Conservation (phyloP, 176 grass and related monocot genomes). For the Musa acuminata region DNA sequence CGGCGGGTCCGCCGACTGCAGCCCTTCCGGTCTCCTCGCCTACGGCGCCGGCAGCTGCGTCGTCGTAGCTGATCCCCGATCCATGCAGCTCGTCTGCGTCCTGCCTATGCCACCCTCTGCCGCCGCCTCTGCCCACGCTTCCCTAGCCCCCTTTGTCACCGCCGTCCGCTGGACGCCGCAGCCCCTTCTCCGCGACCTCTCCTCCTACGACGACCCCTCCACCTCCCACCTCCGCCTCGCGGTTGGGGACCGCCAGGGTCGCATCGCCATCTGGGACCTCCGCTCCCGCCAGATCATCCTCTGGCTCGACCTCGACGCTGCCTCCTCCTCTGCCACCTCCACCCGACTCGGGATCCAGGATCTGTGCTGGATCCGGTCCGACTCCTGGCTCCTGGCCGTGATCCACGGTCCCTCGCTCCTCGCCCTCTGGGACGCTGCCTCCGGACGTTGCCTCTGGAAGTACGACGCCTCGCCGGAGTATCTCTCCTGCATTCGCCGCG, state of each 20-base stretch:
- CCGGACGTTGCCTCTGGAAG: slow-evolving; percentile 73
- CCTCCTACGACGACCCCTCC: slow-evolving; percentile 35
- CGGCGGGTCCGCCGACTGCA: slow-evolving; percentile 77
- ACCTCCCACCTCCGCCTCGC: slow-evolving; percentile 58
- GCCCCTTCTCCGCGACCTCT: slow-evolving; percentile 29
- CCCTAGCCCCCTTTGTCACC: slow-evolving; percentile 37
- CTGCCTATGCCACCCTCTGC: slow-evolving; percentile 71
- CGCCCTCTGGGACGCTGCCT: slow-evolving; percentile 60
- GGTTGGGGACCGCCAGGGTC: slow-evolving; percentile 73
- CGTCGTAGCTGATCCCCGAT: slow-evolving; percentile 67
- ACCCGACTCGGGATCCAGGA: slow-evolving; percentile 61
- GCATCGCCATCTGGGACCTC: slow-evolving; percentile 85
- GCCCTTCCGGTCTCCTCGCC: slow-evolving; percentile 67
- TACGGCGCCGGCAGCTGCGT: slow-evolving; percentile 90
- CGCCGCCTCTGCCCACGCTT: slow-evolving; percentile 16
- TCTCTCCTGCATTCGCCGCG: slow-evolving; percentile 75
- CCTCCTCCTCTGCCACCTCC: slow-evolving; percentile 26
- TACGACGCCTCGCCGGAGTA: slow-evolving; percentile 87
- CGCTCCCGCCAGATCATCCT: slow-evolving; percentile 51
- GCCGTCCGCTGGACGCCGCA: slow-evolving; percentile 39
- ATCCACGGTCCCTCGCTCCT: slow-evolving; percentile 82
- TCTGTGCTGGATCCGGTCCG: slow-evolving; percentile 83
- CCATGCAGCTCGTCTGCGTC: slow-evolving; percentile 84
- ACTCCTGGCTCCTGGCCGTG: slow-evolving; percentile 68
- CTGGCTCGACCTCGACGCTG: slow-evolving; percentile 65